phyloP scores from a whole-genome alignment of 1,284 basidiomycete species.

The Naganishia albida region DNA sequence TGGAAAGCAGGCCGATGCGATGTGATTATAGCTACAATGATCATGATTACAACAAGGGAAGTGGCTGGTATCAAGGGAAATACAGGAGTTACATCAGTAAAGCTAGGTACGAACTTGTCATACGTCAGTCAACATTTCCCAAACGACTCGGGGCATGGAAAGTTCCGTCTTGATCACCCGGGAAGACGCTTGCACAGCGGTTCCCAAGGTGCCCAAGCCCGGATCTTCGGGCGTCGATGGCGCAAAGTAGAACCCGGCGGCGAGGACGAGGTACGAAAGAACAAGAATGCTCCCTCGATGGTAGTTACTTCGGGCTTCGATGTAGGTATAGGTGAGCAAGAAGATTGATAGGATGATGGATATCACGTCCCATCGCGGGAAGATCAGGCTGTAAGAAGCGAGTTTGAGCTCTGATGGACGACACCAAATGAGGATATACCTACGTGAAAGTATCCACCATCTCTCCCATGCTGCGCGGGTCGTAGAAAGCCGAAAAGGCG shows the following conservation, averaged over 20 bases:
- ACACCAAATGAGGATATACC: constrained; percentile 36
- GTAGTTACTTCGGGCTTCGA: constrained; percentile 96
- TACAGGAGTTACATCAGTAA: neutral
- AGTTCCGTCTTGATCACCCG: constrained; percentile 3
- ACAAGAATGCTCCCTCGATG: constrained; percentile 91
- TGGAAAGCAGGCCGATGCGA: neutral
- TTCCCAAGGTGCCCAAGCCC: neutral
- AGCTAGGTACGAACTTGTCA: neutral
- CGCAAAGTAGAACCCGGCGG: constrained; percentile 77
- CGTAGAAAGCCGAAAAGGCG: constrained; percentile 93
- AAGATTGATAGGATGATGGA: constrained; percentile 93
- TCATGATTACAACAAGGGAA: neutral
- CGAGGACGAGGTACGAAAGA: constrained; percentile 80
- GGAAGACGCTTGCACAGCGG: no score
- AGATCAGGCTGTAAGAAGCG: constrained; percentile 70
- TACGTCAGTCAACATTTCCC: neutral
- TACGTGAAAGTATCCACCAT: constrained; percentile 86
- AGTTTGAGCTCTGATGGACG: neutral
- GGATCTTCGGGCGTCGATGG: constrained; percentile 40
- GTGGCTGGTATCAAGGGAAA: neutral
- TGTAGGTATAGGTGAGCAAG: constrained; percentile 97
- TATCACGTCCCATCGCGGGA: constrained; percentile 98
- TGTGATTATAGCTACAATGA: neutral
- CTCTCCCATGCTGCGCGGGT: constrained; percentile 76
- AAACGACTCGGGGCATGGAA: constrained; percentile 1